Evolutionary conservation across 129 eudicot species (phyloP).

Genomic region (Helianthus annuus): DNA sequence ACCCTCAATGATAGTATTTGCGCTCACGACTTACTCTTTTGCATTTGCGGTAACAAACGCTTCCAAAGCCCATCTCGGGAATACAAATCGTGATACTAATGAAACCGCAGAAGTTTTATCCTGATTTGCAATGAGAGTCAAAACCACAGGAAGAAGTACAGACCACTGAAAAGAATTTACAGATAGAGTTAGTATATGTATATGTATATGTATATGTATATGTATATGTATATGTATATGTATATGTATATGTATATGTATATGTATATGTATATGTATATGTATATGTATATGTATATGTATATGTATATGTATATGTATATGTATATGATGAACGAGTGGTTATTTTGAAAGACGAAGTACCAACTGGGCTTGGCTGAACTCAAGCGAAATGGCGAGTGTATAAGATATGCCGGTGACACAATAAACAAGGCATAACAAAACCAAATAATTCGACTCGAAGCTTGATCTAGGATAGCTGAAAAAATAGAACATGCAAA

Average conservation of each 20-base stretch:
- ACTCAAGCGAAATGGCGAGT: constrained; percentile 75
- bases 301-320: constrained; percentile 9
- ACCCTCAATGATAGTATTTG: background rate
- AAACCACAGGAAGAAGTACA: constrained; percentile 93
- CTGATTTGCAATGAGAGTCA: constrained; percentile 79
- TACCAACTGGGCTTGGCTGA: constrained; percentile 96
- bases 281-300: no score
- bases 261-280: no score
- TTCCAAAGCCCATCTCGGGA: constrained; percentile 93
- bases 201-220: no score
- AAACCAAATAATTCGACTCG: constrained; percentile 52
- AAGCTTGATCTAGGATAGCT: constrained; percentile 90
- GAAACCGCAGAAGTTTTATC: constrained; percentile 48
- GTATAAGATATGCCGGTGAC: constrained; percentile 92
- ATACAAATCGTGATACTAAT: constrained; percentile 50
- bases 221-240: no score
- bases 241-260: no score
- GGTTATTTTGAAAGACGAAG: constrained; percentile 1
- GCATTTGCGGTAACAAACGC: constrained; percentile 90
- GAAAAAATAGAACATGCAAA: constrained; percentile 87
- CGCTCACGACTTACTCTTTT: constrained; percentile 50
- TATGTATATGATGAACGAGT: background rate
- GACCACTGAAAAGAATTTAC: constrained; percentile 58
- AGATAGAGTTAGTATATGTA: constrained; percentile 2
- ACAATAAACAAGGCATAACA: constrained; percentile 88